Base-by-base conservation (phyloP, 1,139 yeast species). In the Sugiyamaella xylanicola region DNA sequence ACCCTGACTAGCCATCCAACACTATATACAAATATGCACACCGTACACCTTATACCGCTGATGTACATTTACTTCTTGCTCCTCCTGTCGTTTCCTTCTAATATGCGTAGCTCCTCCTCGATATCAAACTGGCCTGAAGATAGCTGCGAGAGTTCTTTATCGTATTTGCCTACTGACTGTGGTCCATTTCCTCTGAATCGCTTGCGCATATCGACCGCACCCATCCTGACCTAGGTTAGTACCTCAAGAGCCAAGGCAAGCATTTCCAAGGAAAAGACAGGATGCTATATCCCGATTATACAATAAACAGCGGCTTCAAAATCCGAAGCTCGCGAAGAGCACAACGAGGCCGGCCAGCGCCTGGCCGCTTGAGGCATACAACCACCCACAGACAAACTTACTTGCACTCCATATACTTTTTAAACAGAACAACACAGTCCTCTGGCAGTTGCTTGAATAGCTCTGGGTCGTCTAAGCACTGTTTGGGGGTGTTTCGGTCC, bases 111-210 rank as follows among this genome's bases (percentile, higher is more conserved):
- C 72, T 93, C 98, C 59, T 86, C 93, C 50, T 77, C 76, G 0
- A 97, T 83, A 68, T 91, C 85, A 67, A 87, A 91, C 57, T 91
- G 79, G 0, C 98, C 99, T 2, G 77, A 71, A 0, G 92, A 85
- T 58, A 93, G 76, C 59, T 87, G 86, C 41, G 85, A 89, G 63
- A 86, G 87, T 53, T 89, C 89, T 57, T 88, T 93, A 65, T 92
- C 97, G 71, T 86, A 92, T 68, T 85, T 87, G 0, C 99, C 99
- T 1, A 96, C 88, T 8, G 97, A 89, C 49, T 89, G 73, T 0
- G 98, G 92, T 0, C 95, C 99, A 67, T 93, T 93, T 7, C 99
- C 99, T 68, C 89, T 80, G 76, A 93, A 88, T 63, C 99, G 80
- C 70, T 91, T 92, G 4, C 58, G 42, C 51, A 54, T 52, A 32